Conservation (phyloP, 1,284 basidiomycete genomes). For the Rhodotorula sp. region DNA sequence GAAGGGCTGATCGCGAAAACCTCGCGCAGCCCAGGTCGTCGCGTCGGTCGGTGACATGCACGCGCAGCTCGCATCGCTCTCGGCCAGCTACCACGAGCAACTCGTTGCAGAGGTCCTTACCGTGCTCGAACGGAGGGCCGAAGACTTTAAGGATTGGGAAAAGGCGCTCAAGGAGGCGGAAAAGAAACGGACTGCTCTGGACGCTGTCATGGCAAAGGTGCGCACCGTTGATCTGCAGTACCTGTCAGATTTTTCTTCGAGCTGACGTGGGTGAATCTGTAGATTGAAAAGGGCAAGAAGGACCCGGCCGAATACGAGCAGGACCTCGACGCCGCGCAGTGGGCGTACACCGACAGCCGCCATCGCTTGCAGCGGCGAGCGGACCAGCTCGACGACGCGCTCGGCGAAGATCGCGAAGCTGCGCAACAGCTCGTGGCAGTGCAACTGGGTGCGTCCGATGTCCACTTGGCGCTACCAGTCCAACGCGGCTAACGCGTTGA, state of each 20-base stretch:
- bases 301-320: slow-evolving; percentile 22
- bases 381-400: slow-evolving; percentile 2
- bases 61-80: slow-evolving; percentile 1
- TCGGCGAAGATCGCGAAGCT: background rate
- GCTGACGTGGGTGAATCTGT: background rate
- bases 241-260: background rate
- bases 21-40: slow-evolving; percentile 4
- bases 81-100: background rate
- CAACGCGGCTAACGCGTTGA: background rate
- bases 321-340: slow-evolving; percentile 24
- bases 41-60: slow-evolving; percentile 11
- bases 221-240: background rate
- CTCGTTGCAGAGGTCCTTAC: background rate
- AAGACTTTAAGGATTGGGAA: slow-evolving; percentile 13
- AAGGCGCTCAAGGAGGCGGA: slow-evolving; percentile 21
- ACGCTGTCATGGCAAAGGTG: slow-evolving; percentile 19
- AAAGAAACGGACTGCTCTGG: slow-evolving; percentile 21
- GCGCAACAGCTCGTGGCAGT: slow-evolving; percentile 6
- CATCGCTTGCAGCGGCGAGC: background rate
- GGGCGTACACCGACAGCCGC: slow-evolving; percentile 15
- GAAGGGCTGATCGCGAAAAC: no score
- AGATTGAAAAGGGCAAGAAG: slow-evolving; percentile 28
- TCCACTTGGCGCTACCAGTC: background rate
- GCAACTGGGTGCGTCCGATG: slow-evolving; percentile 10
- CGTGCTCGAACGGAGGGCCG: slow-evolving; percentile 4